A percentile compares a stretch with the other conserved stretches of the same genome.
Evolutionary conservation across 2,329 filamentous ascomycete species (phyloP).

Genomic region (Venturia oleaginea): DNA sequence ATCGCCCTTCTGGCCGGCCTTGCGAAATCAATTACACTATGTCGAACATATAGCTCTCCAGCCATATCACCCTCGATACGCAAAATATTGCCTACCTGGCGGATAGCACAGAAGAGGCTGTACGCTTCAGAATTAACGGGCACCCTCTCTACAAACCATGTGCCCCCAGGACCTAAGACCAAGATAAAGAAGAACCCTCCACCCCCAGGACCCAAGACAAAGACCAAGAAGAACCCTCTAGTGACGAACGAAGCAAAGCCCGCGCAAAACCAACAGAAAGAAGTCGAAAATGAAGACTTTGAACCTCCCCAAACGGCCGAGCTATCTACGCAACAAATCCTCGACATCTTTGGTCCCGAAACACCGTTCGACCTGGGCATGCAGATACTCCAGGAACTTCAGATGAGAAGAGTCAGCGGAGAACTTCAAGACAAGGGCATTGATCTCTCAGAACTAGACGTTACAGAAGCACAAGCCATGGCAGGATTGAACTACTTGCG

Average conservation of each 20-base stretch:
- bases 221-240: not conserved
- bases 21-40: not conserved
- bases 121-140: not conserved
- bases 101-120: not conserved
- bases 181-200: not conserved
- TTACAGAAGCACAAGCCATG: constrained; percentile 20
- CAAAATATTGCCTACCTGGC: not conserved
- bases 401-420: constrained; percentile 30
- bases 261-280: too few species aligned
- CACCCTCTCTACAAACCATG: not conserved
- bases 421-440: constrained; percentile 32
- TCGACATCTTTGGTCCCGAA: constrained; percentile 23
- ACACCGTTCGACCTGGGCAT: constrained; percentile 26
- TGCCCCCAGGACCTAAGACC: not conserved
- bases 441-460: constrained; percentile 22
- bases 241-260: not conserved
- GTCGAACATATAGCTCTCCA: not conserved
- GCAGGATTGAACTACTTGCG: constrained; percentile 29
- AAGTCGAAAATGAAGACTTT: not conserved
- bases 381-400: constrained; percentile 29
- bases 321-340: constrained; percentile 11
- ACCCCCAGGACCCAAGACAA: not conserved
- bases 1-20: not conserved
- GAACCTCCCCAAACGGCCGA: not conserved
- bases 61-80: too few species aligned